phyloP scores from a whole-genome alignment of 1,139 yeast genomes.

The Kodamaea derodonti region DNA sequence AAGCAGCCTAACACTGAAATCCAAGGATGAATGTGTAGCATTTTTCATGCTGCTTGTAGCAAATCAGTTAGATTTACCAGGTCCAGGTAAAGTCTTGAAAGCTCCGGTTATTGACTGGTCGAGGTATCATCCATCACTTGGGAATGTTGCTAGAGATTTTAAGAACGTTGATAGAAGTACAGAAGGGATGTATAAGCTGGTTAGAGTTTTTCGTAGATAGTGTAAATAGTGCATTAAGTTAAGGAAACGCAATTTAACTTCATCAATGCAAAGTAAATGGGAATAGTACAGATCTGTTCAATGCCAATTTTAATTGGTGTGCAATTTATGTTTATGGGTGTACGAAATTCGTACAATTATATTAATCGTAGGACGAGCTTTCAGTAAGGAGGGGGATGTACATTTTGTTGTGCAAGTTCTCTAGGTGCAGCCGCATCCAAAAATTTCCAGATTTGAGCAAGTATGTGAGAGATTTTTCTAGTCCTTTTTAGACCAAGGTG shows the following conservation, averaged over 20 bases:
- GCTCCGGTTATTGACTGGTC: constrained; percentile 40
- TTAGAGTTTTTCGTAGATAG: constrained; percentile 1
- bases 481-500: too few species aligned
- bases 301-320: background rate
- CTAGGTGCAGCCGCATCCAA: too few species aligned
- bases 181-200: constrained; percentile 4
- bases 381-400: too few species aligned
- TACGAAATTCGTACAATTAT: background rate
- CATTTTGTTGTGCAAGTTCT: too few species aligned
- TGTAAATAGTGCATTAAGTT: background rate
- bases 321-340: background rate
- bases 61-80: constrained; percentile 33
- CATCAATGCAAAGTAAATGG: background rate
- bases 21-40: constrained; percentile 23
- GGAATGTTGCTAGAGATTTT: constrained; percentile 12
- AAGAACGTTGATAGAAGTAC: constrained; percentile 3
- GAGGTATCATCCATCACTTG: constrained; percentile 21
- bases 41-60: constrained; percentile 29
- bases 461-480: too few species aligned
- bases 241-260: background rate
- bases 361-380: background rate
- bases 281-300: background rate
- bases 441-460: too few species aligned
- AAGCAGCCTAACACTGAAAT: constrained; percentile 14
- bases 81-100: constrained; percentile 30